Evolutionary conservation across 2,329 filamentous ascomycete species (phyloP).

Genomic region (Chrysoporthe puriensis): DNA sequence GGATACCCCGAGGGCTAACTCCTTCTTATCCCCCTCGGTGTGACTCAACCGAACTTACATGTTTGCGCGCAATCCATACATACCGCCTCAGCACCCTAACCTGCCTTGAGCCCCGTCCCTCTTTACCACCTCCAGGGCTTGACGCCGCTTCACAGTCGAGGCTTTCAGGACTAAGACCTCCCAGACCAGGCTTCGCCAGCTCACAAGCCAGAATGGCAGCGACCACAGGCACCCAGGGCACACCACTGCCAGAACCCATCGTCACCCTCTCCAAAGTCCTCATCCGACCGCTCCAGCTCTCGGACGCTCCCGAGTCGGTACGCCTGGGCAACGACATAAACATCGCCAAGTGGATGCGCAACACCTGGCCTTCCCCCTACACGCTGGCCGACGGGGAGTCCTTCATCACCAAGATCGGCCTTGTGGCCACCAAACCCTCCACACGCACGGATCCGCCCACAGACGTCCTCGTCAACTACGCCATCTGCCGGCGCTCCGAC

Average conservation of each 20-base stretch:
- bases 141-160: background rate
- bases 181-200: background rate
- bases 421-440: conserved; percentile 12
- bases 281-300: conserved; percentile 45
- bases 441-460: conserved; percentile 37
- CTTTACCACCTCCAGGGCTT: background rate
- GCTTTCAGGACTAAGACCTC: background rate
- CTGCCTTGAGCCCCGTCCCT: background rate
- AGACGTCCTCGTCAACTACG: conserved; percentile 38
- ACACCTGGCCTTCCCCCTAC: conserved; percentile 53
- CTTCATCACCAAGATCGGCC: conserved; percentile 39
- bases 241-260: conserved; percentile 32
- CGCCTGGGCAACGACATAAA: conserved; percentile 43
- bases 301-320: conserved; percentile 44
- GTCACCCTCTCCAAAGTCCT: conserved; percentile 38
- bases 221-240: conserved; percentile 6
- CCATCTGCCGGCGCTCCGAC: conserved; percentile 38
- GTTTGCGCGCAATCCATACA: background rate
- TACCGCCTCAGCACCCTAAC: background rate
- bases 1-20: background rate
- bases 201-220: conserved; percentile 13
- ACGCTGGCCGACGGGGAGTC: conserved; percentile 42
- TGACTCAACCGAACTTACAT: background rate
- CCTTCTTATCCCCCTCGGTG: background rate
- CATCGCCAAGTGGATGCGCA: conserved; percentile 45